Evolutionary conservation across 805 yeast species (phyloP), one percentile per base, ranked within the genome.

Genomic region (Brettanomyces bruxellensis): DNA sequence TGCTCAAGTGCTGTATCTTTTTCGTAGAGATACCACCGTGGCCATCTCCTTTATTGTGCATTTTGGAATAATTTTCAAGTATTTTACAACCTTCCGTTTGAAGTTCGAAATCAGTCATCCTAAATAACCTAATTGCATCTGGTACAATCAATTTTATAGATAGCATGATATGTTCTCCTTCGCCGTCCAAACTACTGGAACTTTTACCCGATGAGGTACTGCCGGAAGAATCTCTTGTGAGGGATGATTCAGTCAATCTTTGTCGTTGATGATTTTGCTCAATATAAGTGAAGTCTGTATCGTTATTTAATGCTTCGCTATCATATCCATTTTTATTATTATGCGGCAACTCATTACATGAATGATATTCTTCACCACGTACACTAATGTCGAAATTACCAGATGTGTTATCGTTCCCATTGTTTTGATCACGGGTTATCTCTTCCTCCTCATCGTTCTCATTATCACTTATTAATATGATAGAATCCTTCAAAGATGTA

Each of bases 201-300:
- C 25, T 32, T 11, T 22, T 25, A 25, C 34, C n/a, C 18, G 42
- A 25, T 7, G 14, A 14, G 14, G 8, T 32, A 25, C 23, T 11
- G 7, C 22, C 14, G 6, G 34, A 25, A 25, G 42, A 40, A 28
- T 28, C 11, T 9, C 11, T 6, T 28, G 32, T 7, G 32, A 28
- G 32, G 9, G 32, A 28, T 5, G 42, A 40, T 25, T 25, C 42
- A 25, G 35, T 40, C 5, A 40, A 32, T 40, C 34, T 38, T 8
- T 44, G 42, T 30, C 43, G 37, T 18, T 38, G 45, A 34, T 42
- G 45, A 41, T 55, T 52, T 25, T 57, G 55, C 43, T 56, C 58
- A 22, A 57, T 51, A 38, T 55, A 56, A 1, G 57, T 53, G 49
- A 56, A 59, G 9, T 49, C 46, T n/a, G 46, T 38, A n/a, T 47